These are phyloP conservation scores for Handroanthus guayacan DNA, from an alignment of 257 asterid species.

Conservation along the genomic window DNA sequence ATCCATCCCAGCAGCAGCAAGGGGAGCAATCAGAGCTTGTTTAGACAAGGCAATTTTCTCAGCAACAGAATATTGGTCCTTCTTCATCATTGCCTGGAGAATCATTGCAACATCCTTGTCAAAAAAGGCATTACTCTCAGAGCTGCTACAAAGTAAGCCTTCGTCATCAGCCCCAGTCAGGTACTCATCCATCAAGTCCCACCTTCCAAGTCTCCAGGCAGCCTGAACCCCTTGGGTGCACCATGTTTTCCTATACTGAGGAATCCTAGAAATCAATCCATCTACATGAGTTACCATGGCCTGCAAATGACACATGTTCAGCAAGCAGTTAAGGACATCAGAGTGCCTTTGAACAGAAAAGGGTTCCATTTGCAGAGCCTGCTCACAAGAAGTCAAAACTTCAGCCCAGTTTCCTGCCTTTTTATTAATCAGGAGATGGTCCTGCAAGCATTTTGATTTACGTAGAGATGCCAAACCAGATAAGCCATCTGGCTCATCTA, in stretches of 20 bases:
- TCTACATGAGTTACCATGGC: slow-evolving; percentile 96
- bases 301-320: slow-evolving; percentile 95
- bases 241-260: slow-evolving; percentile 85
- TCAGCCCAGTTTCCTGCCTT: slow-evolving; percentile 99
- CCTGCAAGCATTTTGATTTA: slow-evolving; percentile 81
- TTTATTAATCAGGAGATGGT: slow-evolving; percentile 84
- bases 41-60: slow-evolving; percentile 84
- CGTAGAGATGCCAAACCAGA: slow-evolving; percentile 93
- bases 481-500: slow-evolving; percentile 97
- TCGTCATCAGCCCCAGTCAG: slow-evolving; percentile 84
- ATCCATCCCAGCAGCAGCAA: slow-evolving; percentile 99
- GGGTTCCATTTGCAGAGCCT: slow-evolving; percentile 94
- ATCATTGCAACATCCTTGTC: slow-evolving; percentile 96
- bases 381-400: slow-evolving; percentile 95
- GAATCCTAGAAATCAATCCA: slow-evolving; percentile 85
- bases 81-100: slow-evolving; percentile 92
- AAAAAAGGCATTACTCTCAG: slow-evolving; percentile 92
- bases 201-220: slow-evolving; percentile 99
- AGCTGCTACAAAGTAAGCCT: slow-evolving; percentile 85
- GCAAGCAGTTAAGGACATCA: slow-evolving; percentile 92
- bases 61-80: slow-evolving; percentile 74
- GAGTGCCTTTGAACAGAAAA: slow-evolving; percentile 86
- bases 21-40: slow-evolving; percentile 97
- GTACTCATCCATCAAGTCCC: slow-evolving; percentile 99
- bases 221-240: slow-evolving; percentile 99